These are phyloP conservation scores for Cokeromyces recurvatus DNA, from an alignment of 371 early-diverging fungal species.

Conservation along the genomic window DNA sequence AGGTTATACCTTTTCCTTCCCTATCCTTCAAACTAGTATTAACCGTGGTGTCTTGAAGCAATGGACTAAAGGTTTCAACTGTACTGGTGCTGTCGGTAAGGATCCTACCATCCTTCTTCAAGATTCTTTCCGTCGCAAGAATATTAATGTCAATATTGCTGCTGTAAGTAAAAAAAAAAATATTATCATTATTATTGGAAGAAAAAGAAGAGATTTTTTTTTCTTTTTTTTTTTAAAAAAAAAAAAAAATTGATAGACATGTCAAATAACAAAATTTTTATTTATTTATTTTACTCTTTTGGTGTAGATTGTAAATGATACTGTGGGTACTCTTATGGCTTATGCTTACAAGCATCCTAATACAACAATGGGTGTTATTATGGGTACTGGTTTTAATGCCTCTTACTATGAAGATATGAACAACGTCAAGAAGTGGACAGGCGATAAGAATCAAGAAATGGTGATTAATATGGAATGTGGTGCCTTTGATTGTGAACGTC, in stretches of 20 bases:
- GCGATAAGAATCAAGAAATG: constrained; percentile 37
- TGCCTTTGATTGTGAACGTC: constrained; percentile 61
- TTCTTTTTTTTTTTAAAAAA: background rate
- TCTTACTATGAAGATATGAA: constrained; percentile 74
- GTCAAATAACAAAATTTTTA: background rate
- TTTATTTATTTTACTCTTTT: too few relatives aligned
- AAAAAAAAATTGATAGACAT: background rate
- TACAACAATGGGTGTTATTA: constrained; percentile 86
- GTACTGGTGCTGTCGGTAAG: constrained; percentile 72
- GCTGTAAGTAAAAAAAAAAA: constrained; percentile 44
- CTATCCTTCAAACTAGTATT: constrained; percentile 77
- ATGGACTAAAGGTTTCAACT: constrained; percentile 94
- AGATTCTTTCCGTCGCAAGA: constrained; percentile 76
- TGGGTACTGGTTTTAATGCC: constrained; percentile 97
- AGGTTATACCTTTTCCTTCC: constrained; percentile 96
- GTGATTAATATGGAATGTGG: constrained; percentile 71
- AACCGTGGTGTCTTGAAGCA: constrained; percentile 76
- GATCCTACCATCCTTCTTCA: constrained; percentile 78
- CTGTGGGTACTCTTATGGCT: constrained; percentile 91
- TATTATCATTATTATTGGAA: background rate
- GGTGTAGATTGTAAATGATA: constrained; percentile 85
- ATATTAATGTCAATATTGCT: constrained; percentile 69
- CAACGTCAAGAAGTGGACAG: constrained; percentile 65
- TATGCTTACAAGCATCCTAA: constrained; percentile 79
- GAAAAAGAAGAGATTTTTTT: background rate